Evolutionary conservation across 768 basidiomycete genomes (phyloP).

Genomic region (Leccinellum rugosiceps): DNA sequence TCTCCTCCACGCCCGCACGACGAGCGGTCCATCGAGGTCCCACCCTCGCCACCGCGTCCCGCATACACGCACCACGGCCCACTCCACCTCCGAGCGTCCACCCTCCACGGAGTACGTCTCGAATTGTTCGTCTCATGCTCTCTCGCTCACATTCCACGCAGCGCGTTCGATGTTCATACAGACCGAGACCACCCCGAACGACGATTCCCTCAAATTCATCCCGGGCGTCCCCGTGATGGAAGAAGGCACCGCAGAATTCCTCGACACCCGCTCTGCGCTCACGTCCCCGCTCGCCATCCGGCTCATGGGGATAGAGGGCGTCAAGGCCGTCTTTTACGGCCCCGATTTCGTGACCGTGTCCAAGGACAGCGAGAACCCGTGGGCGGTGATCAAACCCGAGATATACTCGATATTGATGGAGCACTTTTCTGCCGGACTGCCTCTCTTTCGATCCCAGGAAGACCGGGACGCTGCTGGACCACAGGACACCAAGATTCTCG

Average conservation of each 20-base stretch:
- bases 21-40: conserved; percentile 29
- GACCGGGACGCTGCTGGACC: conserved; percentile 81
- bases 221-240: conserved; percentile 89
- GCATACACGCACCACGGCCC: conserved; percentile 16
- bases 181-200: conserved; percentile 96
- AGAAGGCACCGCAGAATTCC: conserved; percentile 89
- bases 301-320: conserved; percentile 92
- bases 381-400: conserved; percentile 94
- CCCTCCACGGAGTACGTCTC: conserved; percentile 33
- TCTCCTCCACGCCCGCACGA: conserved; percentile 21
- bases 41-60: conserved; percentile 34
- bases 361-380: conserved; percentile 80
- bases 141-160: conserved; percentile 23
- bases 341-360: conserved; percentile 98
- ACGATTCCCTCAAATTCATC: conserved; percentile 97
- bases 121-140: background rate
- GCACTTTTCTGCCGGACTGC: conserved; percentile 87
- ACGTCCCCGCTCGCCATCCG: conserved; percentile 93
- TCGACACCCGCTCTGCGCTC: conserved; percentile 82
- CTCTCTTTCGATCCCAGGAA: conserved; percentile 82
- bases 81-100: background rate
- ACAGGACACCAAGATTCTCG: conserved; percentile 90
- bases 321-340: conserved; percentile 87
- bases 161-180: conserved; percentile 97
- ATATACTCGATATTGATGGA: conserved; percentile 97